Evolutionary conservation across 805 yeast species (phyloP).

Genomic region (Wickerhamomyces rabaulensis): DNA sequence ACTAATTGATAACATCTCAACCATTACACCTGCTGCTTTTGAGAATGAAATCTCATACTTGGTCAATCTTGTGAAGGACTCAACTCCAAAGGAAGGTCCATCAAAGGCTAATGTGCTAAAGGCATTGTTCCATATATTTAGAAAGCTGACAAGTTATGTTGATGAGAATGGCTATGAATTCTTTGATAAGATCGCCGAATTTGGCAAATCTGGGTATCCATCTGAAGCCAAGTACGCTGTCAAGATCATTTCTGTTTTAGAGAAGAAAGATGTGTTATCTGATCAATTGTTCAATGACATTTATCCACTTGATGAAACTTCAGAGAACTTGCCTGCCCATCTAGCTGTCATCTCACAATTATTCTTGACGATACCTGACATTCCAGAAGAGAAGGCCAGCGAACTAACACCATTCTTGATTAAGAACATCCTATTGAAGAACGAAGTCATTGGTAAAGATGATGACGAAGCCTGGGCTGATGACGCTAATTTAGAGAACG

Average conservation of each 20-base stretch:
- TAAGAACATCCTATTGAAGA: constrained; percentile 54
- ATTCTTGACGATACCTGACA: constrained; percentile 40
- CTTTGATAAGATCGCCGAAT: constrained; percentile 36
- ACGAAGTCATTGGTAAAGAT: constrained; percentile 32
- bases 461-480: constrained; percentile 41
- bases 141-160: constrained; percentile 42
- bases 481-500: constrained; percentile 34
- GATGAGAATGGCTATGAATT: constrained; percentile 39
- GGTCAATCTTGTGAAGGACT: constrained; percentile 31
- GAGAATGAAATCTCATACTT: constrained; percentile 53
- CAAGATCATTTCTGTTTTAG: constrained; percentile 47
- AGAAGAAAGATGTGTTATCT: constrained; percentile 35
- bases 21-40: constrained; percentile 57
- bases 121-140: constrained; percentile 55
- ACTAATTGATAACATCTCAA: constrained; percentile 54
- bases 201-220: constrained; percentile 50
- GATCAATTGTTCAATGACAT: constrained; percentile 34
- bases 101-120: constrained; percentile 36
- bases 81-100: constrained; percentile 19
- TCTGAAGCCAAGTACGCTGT: constrained; percentile 60
- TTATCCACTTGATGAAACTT: constrained; percentile 44
- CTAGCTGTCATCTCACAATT: constrained; percentile 58
- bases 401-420: constrained; percentile 57
- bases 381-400: constrained; percentile 47
- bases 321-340: constrained; percentile 44